Evolutionary conservation across 768 basidiomycete species (phyloP), one percentile per base, ranked within the genome.

Genomic region (Polyporus arcularius): DNA sequence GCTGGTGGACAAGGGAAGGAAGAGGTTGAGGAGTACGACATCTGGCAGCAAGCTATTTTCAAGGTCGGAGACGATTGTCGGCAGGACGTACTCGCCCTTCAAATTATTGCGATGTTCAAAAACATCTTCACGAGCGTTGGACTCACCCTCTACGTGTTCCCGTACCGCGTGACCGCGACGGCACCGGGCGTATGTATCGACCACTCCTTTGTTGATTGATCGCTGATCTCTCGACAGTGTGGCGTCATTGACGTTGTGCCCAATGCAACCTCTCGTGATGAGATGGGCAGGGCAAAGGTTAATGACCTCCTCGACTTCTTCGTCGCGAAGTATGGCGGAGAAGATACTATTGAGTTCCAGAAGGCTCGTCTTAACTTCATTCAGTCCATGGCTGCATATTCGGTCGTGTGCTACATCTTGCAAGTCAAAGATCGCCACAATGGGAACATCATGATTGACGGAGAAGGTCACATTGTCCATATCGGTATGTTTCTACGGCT

Each of bases 361-460:
- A 83, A 85, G 63, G 97, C 97, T 46, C 88, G 95, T 16, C 80
- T 91, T 63, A 97, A 98, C 75, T 99, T 99, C 71, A 93, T 99
- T 58, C 96, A 97, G 71, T 96, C 94, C 2, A 99, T 98, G 97
- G 96, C 97, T 0, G 97, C 95, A 10, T 99, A 99, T 74, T 98
- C 96, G 35, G 89, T 98, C 28, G 94, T 95, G 8, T 98, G 96
- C 73, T 98, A 97, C 73, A 94, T 99, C 65, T 76, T 98, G 46
- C 97, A 99, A 74, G 96, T 99, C 78, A 99, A 99, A 77, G 97
- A 99, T 71, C 79, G 97, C 41, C 97, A 99, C 73, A 99, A 99
- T 70, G 97, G 97, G 31, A 99, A 99, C 72, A 98, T 99, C 71
- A 98, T 99, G 96, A 96, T 99, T 61, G 97, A 98, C 71, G 94